Conservation (phyloP, 495 filamentous ascomycete species). For the Tuber umbilicatum region DNA sequence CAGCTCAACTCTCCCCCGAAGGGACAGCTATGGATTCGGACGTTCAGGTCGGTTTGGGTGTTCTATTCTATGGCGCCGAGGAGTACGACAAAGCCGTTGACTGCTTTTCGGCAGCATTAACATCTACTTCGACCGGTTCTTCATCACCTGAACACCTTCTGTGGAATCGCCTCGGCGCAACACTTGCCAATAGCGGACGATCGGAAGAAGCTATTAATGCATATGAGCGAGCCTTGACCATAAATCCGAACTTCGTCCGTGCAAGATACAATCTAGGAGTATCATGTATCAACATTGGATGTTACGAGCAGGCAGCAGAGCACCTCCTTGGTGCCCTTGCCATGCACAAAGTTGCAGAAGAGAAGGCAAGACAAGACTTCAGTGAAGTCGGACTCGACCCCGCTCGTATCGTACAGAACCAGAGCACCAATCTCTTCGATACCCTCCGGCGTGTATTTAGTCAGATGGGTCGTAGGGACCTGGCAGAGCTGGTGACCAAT, state of each 20-base stretch:
- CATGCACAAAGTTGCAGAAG: conserved; percentile 96
- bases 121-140: conserved; percentile 35
- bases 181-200: conserved; percentile 86
- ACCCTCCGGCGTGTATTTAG: conserved; percentile 86
- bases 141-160: conserved; percentile 83
- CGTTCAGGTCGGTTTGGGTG: conserved; percentile 93
- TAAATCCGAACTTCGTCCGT: conserved; percentile 91
- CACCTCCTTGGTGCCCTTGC: conserved; percentile 86
- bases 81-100: conserved; percentile 98
- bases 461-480: conserved; percentile 83
- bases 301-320: conserved; percentile 83
- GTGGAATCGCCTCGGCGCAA: conserved; percentile 96
- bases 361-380: conserved; percentile 76
- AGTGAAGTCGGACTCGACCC: conserved; percentile 50
- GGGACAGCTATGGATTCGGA: conserved; percentile 93
- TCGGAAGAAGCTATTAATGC: conserved; percentile 93
- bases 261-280: conserved; percentile 96
- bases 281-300: conserved; percentile 94
- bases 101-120: conserved; percentile 85
- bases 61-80: conserved; percentile 95
- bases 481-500: conserved; percentile 75
- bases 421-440: conserved; percentile 93
- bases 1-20: conserved; percentile 81
- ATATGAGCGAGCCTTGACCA: conserved; percentile 81
- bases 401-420: conserved; percentile 63